phyloP scores from a whole-genome alignment of 2,329 filamentous ascomycete genomes.

The Hysterium pulicare region DNA sequence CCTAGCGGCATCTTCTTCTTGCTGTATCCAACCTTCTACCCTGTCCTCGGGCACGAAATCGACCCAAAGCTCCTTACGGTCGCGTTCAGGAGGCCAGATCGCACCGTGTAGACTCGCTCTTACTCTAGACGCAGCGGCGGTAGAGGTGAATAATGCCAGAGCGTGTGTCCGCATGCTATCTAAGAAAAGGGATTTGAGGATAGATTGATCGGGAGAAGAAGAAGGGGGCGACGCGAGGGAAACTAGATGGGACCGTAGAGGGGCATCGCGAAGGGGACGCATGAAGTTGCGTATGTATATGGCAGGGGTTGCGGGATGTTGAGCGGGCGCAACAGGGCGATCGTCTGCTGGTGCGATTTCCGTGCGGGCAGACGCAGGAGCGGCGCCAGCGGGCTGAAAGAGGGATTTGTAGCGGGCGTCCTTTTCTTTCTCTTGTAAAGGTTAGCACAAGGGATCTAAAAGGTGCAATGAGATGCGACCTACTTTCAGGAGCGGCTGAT shows the following conservation, averaged over 20 bases:
- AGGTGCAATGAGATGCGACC: no score
- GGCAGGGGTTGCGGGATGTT: conserved; percentile 40
- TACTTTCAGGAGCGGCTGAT: not conserved
- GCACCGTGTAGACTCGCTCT: conserved; percentile 72
- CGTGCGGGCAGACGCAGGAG: conserved; percentile 6
- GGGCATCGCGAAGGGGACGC: conserved; percentile 70
- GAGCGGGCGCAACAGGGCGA: conserved; percentile 32
- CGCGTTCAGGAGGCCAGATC: conserved; percentile 84
- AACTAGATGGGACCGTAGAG: conserved; percentile 66
- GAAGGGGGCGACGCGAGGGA: conserved; percentile 62
- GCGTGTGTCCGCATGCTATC: conserved; percentile 87
- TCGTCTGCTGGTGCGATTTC: conserved; percentile 24
- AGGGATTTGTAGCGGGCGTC: conserved; percentile 33
- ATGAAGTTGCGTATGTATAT: conserved; percentile 90
- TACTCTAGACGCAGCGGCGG: conserved; percentile 70
- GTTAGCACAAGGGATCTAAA: no score
- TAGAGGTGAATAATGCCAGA: conserved; percentile 68
- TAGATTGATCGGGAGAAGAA: conserved; percentile 48
- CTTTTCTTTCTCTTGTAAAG: conserved; percentile 31
- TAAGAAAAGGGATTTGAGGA: conserved; percentile 69
- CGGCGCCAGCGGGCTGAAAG: conserved; percentile 15
- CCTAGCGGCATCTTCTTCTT: conserved; percentile 28
- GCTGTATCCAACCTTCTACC: conserved; percentile 68
- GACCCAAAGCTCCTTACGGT: conserved; percentile 78
- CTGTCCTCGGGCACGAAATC: conserved; percentile 83